Conservation (phyloP, 257 asterid genomes). For the Perilla frutescens region DNA sequence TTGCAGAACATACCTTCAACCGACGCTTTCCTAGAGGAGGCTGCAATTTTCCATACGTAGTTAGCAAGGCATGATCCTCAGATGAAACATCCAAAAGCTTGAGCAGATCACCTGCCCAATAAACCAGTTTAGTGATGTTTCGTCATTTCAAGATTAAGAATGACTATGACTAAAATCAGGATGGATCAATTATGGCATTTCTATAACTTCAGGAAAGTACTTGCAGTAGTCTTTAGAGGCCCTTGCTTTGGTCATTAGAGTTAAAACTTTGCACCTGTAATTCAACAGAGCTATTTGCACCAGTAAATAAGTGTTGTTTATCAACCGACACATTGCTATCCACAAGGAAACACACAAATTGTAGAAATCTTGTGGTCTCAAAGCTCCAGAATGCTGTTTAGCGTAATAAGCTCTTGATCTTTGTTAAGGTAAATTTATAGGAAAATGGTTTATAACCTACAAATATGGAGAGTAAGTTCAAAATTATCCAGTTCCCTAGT, state of each 20-base stretch:
- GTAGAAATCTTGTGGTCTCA: neutral
- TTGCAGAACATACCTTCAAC: conserved; percentile 60
- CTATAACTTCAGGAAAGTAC: conserved; percentile 6
- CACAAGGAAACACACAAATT: neutral
- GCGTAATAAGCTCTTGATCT: conserved; percentile 13
- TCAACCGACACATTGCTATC: no score
- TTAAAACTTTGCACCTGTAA: no score
- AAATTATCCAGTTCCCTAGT: no score
- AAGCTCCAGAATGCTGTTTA: neutral
- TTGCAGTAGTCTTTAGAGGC: neutral
- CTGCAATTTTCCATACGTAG: conserved; percentile 88
- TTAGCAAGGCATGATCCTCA: conserved; percentile 60
- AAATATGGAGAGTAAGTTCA: no score
- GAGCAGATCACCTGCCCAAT: conserved; percentile 74
- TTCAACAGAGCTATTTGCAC: no score
- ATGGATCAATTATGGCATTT: neutral
- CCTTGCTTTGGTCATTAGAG: no score
- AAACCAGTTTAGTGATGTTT: conserved; percentile 30
- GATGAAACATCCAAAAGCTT: conserved; percentile 81
- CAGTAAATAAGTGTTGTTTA: no score
- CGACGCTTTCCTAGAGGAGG: conserved; percentile 97
- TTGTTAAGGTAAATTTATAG: neutral
- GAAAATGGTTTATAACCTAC: neutral
- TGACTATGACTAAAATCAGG: conserved; percentile 25
- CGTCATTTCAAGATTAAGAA: conserved; percentile 24